These are phyloP conservation scores for Sphaerobolus stellatus DNA, from an alignment of 1,284 basidiomycete genomes.

Conservation along the genomic window DNA sequence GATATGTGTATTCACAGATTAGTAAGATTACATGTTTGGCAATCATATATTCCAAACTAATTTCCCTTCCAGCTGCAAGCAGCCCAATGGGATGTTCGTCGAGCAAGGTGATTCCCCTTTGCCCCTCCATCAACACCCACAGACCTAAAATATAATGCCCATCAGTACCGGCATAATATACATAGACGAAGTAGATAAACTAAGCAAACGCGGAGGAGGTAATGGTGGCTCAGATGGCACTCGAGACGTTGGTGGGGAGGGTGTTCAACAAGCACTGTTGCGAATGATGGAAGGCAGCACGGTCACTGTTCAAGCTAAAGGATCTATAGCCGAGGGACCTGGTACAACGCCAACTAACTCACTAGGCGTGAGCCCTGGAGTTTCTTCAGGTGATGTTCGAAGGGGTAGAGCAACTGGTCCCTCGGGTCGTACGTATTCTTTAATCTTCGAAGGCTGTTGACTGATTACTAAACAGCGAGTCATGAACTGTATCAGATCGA, in stretches of 20 bases:
- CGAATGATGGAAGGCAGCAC: slow-evolving; percentile 92
- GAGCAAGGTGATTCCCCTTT: slow-evolving; percentile 55
- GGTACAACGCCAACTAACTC: slow-evolving; percentile 1
- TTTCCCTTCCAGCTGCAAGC: slow-evolving; percentile 63
- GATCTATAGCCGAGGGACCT: slow-evolving; percentile 44
- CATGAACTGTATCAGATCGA: slow-evolving; percentile 74
- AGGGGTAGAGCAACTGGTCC: slow-evolving; percentile 40
- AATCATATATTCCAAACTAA: slow-evolving; percentile 3
- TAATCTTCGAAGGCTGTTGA: neutral
- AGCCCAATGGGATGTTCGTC: slow-evolving; percentile 82
- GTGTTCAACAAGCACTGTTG: slow-evolving; percentile 90
- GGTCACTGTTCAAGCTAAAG: slow-evolving; percentile 78
- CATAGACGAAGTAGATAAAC: slow-evolving; percentile 94
- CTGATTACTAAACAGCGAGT: slow-evolving; percentile 44
- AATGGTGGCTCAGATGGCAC: slow-evolving; percentile 47
- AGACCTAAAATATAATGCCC: slow-evolving; percentile 16
- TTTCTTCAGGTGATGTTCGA: slow-evolving; percentile 42
- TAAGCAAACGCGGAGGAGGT: slow-evolving; percentile 12
- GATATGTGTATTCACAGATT: slow-evolving; percentile 86
- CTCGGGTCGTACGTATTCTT: slow-evolving; percentile 28
- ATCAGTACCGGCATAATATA: slow-evolving; percentile 91
- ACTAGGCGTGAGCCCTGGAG: slow-evolving; percentile 7
- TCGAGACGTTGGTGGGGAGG: slow-evolving; percentile 93
- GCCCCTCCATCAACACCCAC: neutral
- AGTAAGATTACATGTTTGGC: slow-evolving; percentile 37